A percentile compares a stretch with the other conserved stretches of the same genome.
Conservation (phyloP, 805 yeast genomes). For the Isabelozyma gotoi region DNA sequence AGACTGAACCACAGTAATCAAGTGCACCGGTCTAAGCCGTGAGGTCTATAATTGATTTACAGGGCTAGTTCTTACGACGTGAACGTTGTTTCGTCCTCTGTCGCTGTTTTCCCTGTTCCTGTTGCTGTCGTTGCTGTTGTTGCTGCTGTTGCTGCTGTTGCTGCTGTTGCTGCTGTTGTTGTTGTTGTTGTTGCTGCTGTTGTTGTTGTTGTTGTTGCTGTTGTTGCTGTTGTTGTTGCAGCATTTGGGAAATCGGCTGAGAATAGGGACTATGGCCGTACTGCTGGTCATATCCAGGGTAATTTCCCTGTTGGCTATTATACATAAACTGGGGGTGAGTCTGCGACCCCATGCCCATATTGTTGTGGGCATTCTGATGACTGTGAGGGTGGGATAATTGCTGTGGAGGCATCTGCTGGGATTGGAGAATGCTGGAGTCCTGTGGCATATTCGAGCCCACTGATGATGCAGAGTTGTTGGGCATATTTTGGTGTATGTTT, state of each 20-base stretch:
- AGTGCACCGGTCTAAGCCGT: no score
- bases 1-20: not conserved
- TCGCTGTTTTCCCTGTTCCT: not conserved
- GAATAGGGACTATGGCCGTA: not conserved
- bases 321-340: not conserved
- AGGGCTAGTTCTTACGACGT: not conserved
- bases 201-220: slow-evolving; percentile 1
- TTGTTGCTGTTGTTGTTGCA: slow-evolving; percentile 5
- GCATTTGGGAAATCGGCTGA: not conserved
- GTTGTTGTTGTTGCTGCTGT: slow-evolving; percentile 4
- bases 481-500: not conserved
- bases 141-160: slow-evolving; percentile 4
- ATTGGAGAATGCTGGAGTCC: no score
- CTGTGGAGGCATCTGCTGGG: not conserved
- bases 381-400: not conserved
- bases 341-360: not conserved
- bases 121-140: slow-evolving; percentile 1
- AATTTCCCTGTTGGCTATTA: not conserved
- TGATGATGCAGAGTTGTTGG: no score
- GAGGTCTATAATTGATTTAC: not conserved
- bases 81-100: slow-evolving; percentile 1
- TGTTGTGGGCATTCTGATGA: not conserved
- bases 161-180: slow-evolving; percentile 3
- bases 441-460: no score
- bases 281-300: not conserved